Evolutionary conservation across 2,329 filamentous ascomycete genomes (phyloP), one percentile per base, ranked within the genome.

Genomic region (Septoria linicola): DNA sequence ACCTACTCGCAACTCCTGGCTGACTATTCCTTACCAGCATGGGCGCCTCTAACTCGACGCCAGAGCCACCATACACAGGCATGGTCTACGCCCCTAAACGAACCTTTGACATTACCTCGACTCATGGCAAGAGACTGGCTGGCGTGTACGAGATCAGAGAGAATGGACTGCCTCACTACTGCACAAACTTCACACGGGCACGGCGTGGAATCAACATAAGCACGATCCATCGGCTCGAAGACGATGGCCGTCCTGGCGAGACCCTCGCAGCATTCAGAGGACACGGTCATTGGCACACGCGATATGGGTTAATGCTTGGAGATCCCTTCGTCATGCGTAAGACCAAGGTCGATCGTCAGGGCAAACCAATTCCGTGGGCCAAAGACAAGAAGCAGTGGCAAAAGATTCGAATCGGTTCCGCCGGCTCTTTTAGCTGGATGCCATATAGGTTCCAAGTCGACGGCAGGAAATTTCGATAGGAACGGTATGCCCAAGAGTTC

Each of bases 51-150:
- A 7, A 14, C n/a, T 39, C 23, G 17, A 4, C 8, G 16, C 44
- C 44, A 11, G 36, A 40, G 17, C 44, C 36, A 23, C 36, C 36
- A 3, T 48, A 48, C 27, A 40, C 10, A 8, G 44, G 44, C 8
- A 35, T 17, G 13, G 25, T 48, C 17, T 48, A 21, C 17, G 21
- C 19, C 10, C 13, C 35, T 17, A 19, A 16, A 13, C 23, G 36
- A 10, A 34, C 36, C 23, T 48, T 40, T 35, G 44, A 48, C 14
- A 48, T 48, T 23, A 31, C 20, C 27, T 39, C 20, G 34, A 41
- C 36, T 10, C 13, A 48, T 7, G 16, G 8, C 6, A 11, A 32
- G 17, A 14, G 16, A 19, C 16, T 32, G 17, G 23, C 35, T n/a
- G 44, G 36, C 36, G 13, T n/a, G 13, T 48, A 41, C 36, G 36